Conservation (phyloP, 106 monocot genomes). For the Dioscorea zingiberensis region DNA sequence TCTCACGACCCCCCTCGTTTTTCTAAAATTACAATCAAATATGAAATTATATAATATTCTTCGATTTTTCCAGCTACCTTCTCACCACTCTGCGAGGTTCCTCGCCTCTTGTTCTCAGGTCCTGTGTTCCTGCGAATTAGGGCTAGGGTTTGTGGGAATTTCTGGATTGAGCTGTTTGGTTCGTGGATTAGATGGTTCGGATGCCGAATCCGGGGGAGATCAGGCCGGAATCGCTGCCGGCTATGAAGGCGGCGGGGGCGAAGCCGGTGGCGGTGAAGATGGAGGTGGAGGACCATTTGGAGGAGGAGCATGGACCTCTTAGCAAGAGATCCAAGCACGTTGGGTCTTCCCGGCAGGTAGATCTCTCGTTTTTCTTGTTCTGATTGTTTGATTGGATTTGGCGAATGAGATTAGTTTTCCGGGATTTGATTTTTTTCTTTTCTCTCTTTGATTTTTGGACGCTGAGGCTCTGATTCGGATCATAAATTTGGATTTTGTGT, state of each 20-base stretch:
- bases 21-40: too few relatives aligned
- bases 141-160: neutral
- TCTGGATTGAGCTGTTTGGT: neutral
- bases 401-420: neutral
- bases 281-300: slow-evolving; percentile 54
- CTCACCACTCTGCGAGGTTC: too few relatives aligned
- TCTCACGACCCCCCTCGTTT: too few relatives aligned
- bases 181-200: slow-evolving; percentile 37
- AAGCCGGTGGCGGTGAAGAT: slow-evolving; percentile 35
- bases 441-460: too few relatives aligned
- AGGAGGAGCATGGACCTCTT: slow-evolving; percentile 56
- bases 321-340: slow-evolving; percentile 37
- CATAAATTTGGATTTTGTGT: too few relatives aligned
- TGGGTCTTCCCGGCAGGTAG: slow-evolving; percentile 23
- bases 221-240: slow-evolving; percentile 8
- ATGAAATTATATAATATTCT: too few relatives aligned
- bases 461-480: too few relatives aligned
- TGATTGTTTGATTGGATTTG: neutral
- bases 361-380: neutral
- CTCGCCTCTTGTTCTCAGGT: too few relatives aligned
- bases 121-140: neutral
- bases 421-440: too few relatives aligned
- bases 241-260: slow-evolving; percentile 5
- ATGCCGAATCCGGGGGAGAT: slow-evolving; percentile 28
- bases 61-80: too few relatives aligned